These are phyloP conservation scores for Penicillium lagena DNA, from an alignment of 495 filamentous ascomycete genomes.

Conservation along the genomic window DNA sequence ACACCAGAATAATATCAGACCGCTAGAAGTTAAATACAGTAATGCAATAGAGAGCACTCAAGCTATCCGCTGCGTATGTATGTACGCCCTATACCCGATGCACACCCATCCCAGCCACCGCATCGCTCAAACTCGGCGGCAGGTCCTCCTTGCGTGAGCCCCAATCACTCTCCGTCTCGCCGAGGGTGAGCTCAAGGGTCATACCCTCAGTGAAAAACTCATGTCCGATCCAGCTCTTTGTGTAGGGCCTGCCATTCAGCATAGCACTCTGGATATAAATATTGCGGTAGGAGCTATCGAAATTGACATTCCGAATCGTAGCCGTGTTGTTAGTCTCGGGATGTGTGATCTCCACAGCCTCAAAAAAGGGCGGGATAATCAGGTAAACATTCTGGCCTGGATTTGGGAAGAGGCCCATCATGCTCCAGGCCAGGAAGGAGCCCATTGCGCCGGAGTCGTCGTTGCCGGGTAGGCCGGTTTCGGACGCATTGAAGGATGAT, in stretches of 20 bases:
- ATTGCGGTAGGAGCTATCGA: conserved; percentile 48
- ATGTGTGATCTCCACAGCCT: conserved; percentile 54
- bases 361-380: conserved; percentile 61
- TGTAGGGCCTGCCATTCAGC: conserved; percentile 59
- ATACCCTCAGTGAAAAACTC: conserved; percentile 68
- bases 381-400: conserved; percentile 70
- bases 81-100: not conserved
- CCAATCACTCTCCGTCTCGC: conserved; percentile 60
- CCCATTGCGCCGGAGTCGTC: conserved; percentile 66
- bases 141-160: conserved; percentile 57
- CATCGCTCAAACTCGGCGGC: conserved; percentile 43
- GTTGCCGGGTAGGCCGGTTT: conserved; percentile 61
- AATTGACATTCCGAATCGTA: conserved; percentile 54
- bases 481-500: conserved; percentile 50
- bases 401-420: conserved; percentile 64
- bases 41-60: not conserved
- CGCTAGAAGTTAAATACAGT: not conserved
- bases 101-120: not conserved
- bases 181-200: conserved; percentile 61
- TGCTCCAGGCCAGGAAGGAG: conserved; percentile 55
- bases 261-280: conserved; percentile 67
- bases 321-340: conserved; percentile 55
- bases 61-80: not conserved
- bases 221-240: conserved; percentile 66
- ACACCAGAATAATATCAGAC: no score